phyloP scores from a whole-genome alignment of 1,284 basidiomycete genomes.

The Thecaphora thlaspeos region DNA sequence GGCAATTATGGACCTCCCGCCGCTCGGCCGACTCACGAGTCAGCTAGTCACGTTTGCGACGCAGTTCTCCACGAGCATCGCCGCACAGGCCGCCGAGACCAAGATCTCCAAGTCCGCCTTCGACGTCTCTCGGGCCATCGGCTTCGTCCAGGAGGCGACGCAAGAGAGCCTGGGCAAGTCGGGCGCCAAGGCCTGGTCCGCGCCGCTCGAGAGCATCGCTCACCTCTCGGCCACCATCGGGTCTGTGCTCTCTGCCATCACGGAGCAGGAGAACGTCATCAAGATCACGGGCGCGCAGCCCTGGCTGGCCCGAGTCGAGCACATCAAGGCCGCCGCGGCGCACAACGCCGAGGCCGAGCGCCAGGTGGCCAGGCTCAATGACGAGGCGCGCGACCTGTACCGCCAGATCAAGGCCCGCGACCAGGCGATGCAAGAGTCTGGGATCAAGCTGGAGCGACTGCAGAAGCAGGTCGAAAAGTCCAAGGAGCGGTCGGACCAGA shows the following conservation, averaged over 20 bases:
- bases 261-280: slow-evolving; percentile 50
- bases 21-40: slow-evolving; percentile 38
- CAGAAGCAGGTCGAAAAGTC: slow-evolving; percentile 84
- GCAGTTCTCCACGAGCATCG: slow-evolving; percentile 23
- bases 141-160: slow-evolving; percentile 31
- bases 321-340: slow-evolving; percentile 77
- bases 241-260: slow-evolving; percentile 33
- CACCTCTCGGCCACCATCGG: slow-evolving; percentile 37
- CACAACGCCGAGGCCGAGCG: slow-evolving; percentile 89
- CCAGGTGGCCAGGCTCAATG: slow-evolving; percentile 77
- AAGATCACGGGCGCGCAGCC: slow-evolving; percentile 61
- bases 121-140: slow-evolving; percentile 20
- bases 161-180: slow-evolving; percentile 32
- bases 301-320: slow-evolving; percentile 82
- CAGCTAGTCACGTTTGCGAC: slow-evolving; percentile 47
- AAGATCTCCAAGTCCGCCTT: slow-evolving; percentile 30
- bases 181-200: slow-evolving; percentile 23
- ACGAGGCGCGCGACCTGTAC: slow-evolving; percentile 82
- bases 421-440: slow-evolving; percentile 80
- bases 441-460: slow-evolving; percentile 90
- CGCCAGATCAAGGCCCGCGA: slow-evolving; percentile 74
- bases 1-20: slow-evolving; percentile 42
- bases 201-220: slow-evolving; percentile 22
- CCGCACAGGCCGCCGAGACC: slow-evolving; percentile 33
- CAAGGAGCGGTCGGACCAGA: slow-evolving; percentile 77